phyloP scores from a whole-genome alignment of 306 rosid genomes.

The Malus fusca region DNA sequence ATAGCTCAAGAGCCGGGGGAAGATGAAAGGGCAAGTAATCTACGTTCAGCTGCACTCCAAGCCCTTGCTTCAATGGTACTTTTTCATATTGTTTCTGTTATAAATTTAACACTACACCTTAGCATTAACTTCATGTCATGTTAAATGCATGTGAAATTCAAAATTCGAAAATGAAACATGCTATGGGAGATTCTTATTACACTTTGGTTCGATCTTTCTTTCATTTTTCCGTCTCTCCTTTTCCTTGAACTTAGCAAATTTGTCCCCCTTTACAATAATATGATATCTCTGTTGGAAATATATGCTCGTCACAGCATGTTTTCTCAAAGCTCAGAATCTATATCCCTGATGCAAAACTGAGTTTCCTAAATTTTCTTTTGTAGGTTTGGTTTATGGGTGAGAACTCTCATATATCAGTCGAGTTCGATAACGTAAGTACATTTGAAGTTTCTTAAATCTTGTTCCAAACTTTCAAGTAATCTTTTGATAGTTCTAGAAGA shows the following conservation, averaged over 20 bases:
- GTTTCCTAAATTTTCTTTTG: conserved; percentile 25
- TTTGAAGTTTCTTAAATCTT: conserved; percentile 15
- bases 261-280: background rate
- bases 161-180: background rate
- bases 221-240: background rate
- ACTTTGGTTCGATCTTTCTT: background rate
- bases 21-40: conserved; percentile 45
- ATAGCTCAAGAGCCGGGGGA: conserved; percentile 78
- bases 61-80: conserved; percentile 88
- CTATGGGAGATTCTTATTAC: background rate
- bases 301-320: background rate
- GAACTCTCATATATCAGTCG: conserved; percentile 73
- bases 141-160: background rate
- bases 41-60: conserved; percentile 67
- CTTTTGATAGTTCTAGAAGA: background rate
- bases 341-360: conserved; percentile 2
- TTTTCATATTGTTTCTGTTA: conserved; percentile 15
- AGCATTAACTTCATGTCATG: background rate
- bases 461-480: conserved; percentile 1
- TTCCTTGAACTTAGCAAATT: background rate
- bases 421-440: conserved; percentile 76
- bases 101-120: background rate
- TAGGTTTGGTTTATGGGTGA: conserved; percentile 96
- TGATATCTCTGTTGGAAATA: background rate
- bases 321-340: background rate